Evolutionary conservation across 257 asterid species (phyloP), one percentile per base, ranked within the genome.

Genomic region (Gynochthodes officinalis): DNA sequence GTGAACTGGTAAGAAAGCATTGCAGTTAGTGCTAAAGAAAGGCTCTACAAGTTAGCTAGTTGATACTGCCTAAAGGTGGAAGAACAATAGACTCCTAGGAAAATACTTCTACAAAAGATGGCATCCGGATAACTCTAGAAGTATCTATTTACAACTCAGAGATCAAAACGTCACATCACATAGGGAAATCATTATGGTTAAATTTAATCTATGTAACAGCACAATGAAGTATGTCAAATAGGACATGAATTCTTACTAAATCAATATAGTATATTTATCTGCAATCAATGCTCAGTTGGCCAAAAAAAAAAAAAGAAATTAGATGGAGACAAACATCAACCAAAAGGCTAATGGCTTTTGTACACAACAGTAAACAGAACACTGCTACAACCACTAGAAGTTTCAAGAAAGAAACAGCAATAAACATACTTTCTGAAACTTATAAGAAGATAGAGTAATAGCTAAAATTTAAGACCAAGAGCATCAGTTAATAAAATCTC

Each of bases 1-100:
- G 73, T 71, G 93, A 86, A 73, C 99, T 94, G 91, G 77, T 77
- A 75, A 50, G 35, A 53, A 23, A 67, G 64, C 58, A 66, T 40
- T 40, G 33, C 27, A 23, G n/a, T 73, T 16, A 66, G 43, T 46
- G 53, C 32, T 11, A 53, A 44, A 55, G 40, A 23, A n/a, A 64
- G 66, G 44, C 52, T 43, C 58, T 12, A 75, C 28, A 44, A 52
- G 21, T 55, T 62, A 23, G 6, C 39, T 72, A 4, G 1, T 37
- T 46, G 42, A 40, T 61, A 6, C 60, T 49, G 33, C 69, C 60
- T 35, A 4, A 39, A 6, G 0, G 2, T 46, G 14, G 25, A 25
- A 35, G n/a, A 49, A 46, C 27, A 27, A 39, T 23, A 48, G 55
- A 16, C 70, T 49, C 60, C 8, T 46, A 19, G 28, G 30, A 37